Evolutionary conservation across 257 asterid species (phyloP).

Genomic region (Striga asiatica): DNA sequence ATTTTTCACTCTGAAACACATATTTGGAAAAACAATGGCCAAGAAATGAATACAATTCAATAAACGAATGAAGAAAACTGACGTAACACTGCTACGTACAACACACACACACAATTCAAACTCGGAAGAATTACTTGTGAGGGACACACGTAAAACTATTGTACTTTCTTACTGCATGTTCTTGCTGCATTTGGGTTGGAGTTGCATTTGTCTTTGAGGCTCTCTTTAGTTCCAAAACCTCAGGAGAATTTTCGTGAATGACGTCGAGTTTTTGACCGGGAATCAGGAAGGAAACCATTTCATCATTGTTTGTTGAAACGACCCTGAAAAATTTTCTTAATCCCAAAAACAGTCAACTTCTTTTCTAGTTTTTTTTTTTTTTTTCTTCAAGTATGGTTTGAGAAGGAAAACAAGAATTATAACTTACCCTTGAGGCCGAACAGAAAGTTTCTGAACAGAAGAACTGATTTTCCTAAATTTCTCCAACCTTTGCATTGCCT

Average conservation of each 20-base stretch:
- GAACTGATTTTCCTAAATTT: constrained; percentile 36
- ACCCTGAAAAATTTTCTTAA: constrained; percentile 17
- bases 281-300: constrained; percentile 22
- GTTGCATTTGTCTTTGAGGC: constrained; percentile 13
- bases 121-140: too few relatives aligned
- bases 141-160: too few relatives aligned
- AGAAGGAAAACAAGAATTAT: neutral
- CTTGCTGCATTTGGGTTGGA: too few relatives aligned
- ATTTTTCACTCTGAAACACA: too few relatives aligned
- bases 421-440: constrained; percentile 46
- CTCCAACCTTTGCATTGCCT: constrained; percentile 31
- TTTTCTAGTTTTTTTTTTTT: neutral
- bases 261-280: constrained; percentile 49
- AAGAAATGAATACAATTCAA: too few relatives aligned
- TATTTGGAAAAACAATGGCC: too few relatives aligned
- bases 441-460: constrained; percentile 22
- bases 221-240: constrained; percentile 19
- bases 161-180: too few relatives aligned
- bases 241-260: constrained; percentile 34
- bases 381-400: neutral
- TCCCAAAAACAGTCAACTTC: neutral
- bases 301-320: constrained; percentile 23
- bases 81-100: too few relatives aligned
- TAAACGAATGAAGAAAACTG: too few relatives aligned
- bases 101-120: too few relatives aligned